phyloP scores from a whole-genome alignment of 2,329 filamentous ascomycete species.

The Cladosporium sp. region DNA sequence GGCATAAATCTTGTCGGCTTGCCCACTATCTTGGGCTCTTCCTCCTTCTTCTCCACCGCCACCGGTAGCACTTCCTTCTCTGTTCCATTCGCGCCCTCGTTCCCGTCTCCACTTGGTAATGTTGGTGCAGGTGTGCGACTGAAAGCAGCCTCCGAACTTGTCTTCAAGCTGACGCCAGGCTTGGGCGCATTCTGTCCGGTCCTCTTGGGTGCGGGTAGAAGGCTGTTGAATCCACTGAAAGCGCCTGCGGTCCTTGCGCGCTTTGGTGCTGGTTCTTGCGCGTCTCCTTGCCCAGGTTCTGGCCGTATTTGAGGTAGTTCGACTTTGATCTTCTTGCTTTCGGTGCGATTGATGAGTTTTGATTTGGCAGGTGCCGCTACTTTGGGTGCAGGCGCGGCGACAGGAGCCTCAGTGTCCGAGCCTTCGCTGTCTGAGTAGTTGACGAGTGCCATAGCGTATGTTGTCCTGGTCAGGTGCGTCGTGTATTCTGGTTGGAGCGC shows the following conservation, averaged over 20 bases:
- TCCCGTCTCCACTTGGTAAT: constrained; percentile 27
- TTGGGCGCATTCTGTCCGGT: constrained; percentile 35
- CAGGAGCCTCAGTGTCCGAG: constrained; percentile 51
- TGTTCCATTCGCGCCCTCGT: background rate
- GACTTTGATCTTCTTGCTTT: constrained; percentile 82
- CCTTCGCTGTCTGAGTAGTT: constrained; percentile 76
- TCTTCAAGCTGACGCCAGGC: constrained; percentile 70
- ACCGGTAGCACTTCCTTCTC: background rate
- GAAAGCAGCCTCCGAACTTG: constrained; percentile 78
- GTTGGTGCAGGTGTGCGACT: constrained; percentile 57
- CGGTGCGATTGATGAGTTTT: constrained; percentile 51
- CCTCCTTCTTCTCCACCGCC: constrained; percentile 26
- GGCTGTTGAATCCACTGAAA: constrained; percentile 79
- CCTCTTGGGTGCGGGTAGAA: constrained; percentile 79
- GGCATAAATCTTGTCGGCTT: constrained; percentile 87
- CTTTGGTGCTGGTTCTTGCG: constrained; percentile 62
- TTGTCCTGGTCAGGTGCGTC: background rate
- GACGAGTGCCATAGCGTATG: constrained; percentile 64
- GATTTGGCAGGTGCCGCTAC: constrained; percentile 35
- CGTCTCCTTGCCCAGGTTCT: constrained; percentile 36
- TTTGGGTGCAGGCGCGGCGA: constrained; percentile 25
- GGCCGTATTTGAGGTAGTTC: constrained; percentile 60
- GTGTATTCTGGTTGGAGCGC: background rate
- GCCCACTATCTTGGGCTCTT: constrained; percentile 65
- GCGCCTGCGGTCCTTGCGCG: constrained; percentile 60